These are phyloP conservation scores for Cladosporium cucumerinum DNA, from an alignment of 2,329 filamentous ascomycete species.

Conservation along the genomic window DNA sequence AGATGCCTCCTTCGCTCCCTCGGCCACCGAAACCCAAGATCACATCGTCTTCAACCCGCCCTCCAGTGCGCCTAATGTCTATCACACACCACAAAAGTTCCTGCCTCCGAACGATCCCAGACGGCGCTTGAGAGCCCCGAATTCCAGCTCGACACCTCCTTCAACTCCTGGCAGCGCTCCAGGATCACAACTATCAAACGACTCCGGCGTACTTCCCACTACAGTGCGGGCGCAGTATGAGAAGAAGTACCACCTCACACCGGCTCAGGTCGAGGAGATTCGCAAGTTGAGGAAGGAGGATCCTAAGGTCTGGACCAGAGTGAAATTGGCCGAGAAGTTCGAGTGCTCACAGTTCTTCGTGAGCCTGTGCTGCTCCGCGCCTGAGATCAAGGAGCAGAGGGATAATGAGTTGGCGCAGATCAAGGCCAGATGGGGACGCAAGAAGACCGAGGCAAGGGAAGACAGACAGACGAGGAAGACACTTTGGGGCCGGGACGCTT, in stretches of 20 bases:
- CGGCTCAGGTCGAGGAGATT: slow-evolving; percentile 58
- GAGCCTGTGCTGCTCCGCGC: slow-evolving; percentile 55
- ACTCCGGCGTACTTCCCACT: slow-evolving; percentile 39
- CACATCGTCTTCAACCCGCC: slow-evolving; percentile 66
- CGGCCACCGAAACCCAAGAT: slow-evolving; percentile 40
- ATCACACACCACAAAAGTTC: slow-evolving; percentile 64
- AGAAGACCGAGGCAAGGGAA: slow-evolving; percentile 58
- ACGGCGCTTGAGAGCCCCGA: slow-evolving; percentile 37
- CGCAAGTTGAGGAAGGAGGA: slow-evolving; percentile 52
- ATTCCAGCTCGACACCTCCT: slow-evolving; percentile 29
- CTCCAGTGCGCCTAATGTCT: slow-evolving; percentile 59
- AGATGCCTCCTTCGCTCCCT: slow-evolving; percentile 42
- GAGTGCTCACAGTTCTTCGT: slow-evolving; percentile 62
- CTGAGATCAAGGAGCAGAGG: slow-evolving; percentile 41
- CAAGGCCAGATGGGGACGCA: slow-evolving; percentile 59
- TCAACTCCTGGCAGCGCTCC: slow-evolving; percentile 21
- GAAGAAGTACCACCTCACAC: slow-evolving; percentile 61
- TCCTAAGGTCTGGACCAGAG: slow-evolving; percentile 58
- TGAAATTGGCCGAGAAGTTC: slow-evolving; percentile 59
- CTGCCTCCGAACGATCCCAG: slow-evolving; percentile 58
- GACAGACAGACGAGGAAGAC: slow-evolving; percentile 59
- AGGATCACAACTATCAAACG: slow-evolving; percentile 23
- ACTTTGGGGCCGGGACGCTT: slow-evolving; percentile 55
- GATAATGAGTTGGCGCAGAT: slow-evolving; percentile 50
- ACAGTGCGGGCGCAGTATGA: slow-evolving; percentile 50